Percentiles rank a stretch among this genome's conserved stretches.
phyloP scores from a whole-genome alignment of 2,329 filamentous ascomycete species.

The Cadophora sp. region DNA sequence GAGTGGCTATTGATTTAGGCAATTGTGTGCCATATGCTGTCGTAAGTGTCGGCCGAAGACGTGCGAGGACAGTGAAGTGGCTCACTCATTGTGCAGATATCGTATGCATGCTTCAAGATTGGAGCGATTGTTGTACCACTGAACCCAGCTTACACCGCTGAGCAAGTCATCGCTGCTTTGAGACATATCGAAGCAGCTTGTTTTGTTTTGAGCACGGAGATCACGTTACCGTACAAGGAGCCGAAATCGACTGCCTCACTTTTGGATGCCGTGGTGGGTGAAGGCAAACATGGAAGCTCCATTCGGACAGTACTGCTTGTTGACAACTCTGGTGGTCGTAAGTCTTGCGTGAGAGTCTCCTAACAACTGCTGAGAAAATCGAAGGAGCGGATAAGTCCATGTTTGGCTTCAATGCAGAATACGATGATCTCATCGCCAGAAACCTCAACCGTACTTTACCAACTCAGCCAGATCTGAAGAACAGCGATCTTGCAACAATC shows the following conservation, averaged over 20 bases:
- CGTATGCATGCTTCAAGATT: slow-evolving; percentile 45
- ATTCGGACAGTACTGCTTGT: not conserved
- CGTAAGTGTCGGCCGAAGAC: slow-evolving; percentile 29
- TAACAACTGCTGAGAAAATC: slow-evolving; percentile 50
- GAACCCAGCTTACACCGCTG: slow-evolving; percentile 82
- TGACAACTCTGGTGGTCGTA: slow-evolving; percentile 13
- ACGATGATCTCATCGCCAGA: not conserved
- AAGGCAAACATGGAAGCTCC: not conserved
- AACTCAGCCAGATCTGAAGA: slow-evolving; percentile 59
- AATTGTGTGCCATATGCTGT: slow-evolving; percentile 42
- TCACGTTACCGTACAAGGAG: slow-evolving; percentile 47
- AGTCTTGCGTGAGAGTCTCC: not conserved
- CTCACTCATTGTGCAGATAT: slow-evolving; percentile 2
- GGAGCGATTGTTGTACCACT: slow-evolving; percentile 76
- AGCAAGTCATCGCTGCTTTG: slow-evolving; percentile 74
- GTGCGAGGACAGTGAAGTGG: not conserved
- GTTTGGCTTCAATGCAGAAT: slow-evolving; percentile 32
- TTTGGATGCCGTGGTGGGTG: slow-evolving; percentile 57
- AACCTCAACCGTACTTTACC: slow-evolving; percentile 51
- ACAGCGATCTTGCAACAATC: slow-evolving; percentile 39
- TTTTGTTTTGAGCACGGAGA: slow-evolving; percentile 46
- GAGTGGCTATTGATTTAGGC: slow-evolving; percentile 35
- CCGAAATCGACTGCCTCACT: slow-evolving; percentile 75
- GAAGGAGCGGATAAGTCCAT: slow-evolving; percentile 61
- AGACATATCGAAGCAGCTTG: slow-evolving; percentile 53